phyloP scores from a whole-genome alignment of 2,329 filamentous ascomycete species.

The Nothopassalora personata region DNA sequence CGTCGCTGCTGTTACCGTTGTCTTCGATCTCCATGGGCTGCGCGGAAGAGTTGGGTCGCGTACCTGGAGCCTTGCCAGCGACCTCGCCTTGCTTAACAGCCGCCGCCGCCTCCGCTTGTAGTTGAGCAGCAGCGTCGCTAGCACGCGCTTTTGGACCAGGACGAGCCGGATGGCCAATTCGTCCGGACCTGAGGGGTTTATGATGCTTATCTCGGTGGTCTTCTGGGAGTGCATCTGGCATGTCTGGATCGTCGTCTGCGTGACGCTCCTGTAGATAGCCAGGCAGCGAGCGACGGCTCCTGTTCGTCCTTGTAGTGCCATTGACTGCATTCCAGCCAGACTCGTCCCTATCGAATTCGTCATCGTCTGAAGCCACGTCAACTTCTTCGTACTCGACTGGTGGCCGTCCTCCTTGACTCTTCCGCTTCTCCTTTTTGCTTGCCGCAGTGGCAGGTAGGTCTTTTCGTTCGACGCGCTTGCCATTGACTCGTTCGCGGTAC shows the following conservation, averaged over 20 bases:
- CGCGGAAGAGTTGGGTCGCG: slow-evolving; percentile 30
- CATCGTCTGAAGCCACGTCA: slow-evolving; percentile 42
- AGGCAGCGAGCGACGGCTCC: slow-evolving; percentile 21
- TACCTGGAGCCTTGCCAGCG: slow-evolving; percentile 30
- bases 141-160: slow-evolving; percentile 5
- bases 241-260: slow-evolving; percentile 35
- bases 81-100: slow-evolving; percentile 5
- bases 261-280: slow-evolving; percentile 41
- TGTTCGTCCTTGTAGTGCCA: slow-evolving; percentile 2
- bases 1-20: slow-evolving; percentile 20
- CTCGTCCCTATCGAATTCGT: slow-evolving; percentile 26
- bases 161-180: background rate
- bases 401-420: slow-evolving; percentile 11
- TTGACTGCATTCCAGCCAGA: slow-evolving; percentile 16
- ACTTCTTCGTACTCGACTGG: slow-evolving; percentile 42
- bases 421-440: slow-evolving; percentile 17
- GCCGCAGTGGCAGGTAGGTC: slow-evolving; percentile 14
- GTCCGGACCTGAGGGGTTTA: slow-evolving; percentile 20
- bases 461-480: slow-evolving; percentile 18
- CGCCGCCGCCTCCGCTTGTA: slow-evolving; percentile 13
- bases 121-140: slow-evolving; percentile 9
- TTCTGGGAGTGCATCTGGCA: slow-evolving; percentile 41
- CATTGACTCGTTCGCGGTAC: slow-evolving; percentile 31
- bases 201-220: slow-evolving; percentile 36
- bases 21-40: slow-evolving; percentile 31